Conservation (phyloP, 176 grass and related monocot genomes). For the Areca catechu region DNA sequence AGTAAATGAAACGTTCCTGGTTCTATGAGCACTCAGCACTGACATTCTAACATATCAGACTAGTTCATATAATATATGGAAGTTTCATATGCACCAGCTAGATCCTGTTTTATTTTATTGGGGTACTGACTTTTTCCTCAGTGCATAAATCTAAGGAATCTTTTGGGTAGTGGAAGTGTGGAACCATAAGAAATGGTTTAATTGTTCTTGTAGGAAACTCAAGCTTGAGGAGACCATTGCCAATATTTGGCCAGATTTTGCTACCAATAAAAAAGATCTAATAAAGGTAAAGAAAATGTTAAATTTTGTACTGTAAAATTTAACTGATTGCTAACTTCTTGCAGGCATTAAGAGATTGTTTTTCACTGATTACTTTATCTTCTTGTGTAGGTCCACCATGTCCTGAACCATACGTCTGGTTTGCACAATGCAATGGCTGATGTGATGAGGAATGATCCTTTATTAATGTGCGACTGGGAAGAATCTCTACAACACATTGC, state of each 20-base stretch:
- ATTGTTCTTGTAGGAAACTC: constrained; percentile 55
- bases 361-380: constrained; percentile 6
- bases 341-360: too few relatives aligned
- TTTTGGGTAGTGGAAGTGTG: constrained; percentile 13
- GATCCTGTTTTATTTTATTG: too few relatives aligned
- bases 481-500: constrained; percentile 46
- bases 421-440: constrained; percentile 77
- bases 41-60: too few relatives aligned
- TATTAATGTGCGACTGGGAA: constrained; percentile 85
- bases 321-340: too few relatives aligned
- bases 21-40: too few relatives aligned
- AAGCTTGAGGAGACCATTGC: constrained; percentile 79
- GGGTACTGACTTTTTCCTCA: background rate
- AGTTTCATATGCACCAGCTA: too few relatives aligned
- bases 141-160: background rate
- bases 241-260: constrained; percentile 87
- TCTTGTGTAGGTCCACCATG: constrained; percentile 62
- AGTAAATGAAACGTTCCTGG: too few relatives aligned
- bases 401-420: constrained; percentile 93
- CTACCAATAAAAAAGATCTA: constrained; percentile 51
- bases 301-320: too few relatives aligned
- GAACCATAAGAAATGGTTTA: constrained; percentile 16
- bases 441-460: constrained; percentile 48
- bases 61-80: too few relatives aligned
- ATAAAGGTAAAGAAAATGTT: constrained; percentile 52